phyloP scores from a whole-genome alignment of 331 rosid species.

The Stylosanthes scabra region DNA sequence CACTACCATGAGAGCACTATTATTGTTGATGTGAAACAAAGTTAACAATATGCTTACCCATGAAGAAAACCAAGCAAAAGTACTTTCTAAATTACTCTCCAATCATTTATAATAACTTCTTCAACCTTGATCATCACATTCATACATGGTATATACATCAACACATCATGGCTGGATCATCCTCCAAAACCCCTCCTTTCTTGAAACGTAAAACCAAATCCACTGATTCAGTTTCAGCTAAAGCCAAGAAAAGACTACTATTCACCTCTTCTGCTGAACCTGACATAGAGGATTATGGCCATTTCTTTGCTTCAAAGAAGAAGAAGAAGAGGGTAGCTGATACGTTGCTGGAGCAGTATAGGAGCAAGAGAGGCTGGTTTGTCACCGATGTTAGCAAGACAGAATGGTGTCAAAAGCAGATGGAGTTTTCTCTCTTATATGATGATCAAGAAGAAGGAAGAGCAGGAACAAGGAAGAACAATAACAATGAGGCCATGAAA shows the following conservation, averaged over 20 bases:
- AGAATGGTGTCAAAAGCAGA: constrained; percentile 52
- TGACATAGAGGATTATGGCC: constrained; percentile 74
- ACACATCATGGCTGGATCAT: constrained; percentile 51
- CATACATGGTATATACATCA: too few relatives aligned
- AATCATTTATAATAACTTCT: constrained; percentile 27
- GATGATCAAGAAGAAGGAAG: background rate
- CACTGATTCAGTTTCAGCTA: constrained; percentile 46
- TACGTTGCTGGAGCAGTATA: constrained; percentile 58
- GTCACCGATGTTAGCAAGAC: constrained; percentile 69
- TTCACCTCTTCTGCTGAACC: constrained; percentile 22
- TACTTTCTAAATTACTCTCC: constrained; percentile 1
- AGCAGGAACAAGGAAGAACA: constrained; percentile 16
- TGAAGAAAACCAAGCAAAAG: background rate
- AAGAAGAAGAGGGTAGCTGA: constrained; percentile 32
- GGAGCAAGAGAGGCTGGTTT: constrained; percentile 67
- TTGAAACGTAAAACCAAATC: constrained; percentile 49
- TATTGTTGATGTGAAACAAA: background rate
- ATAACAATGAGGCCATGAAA: constrained; percentile 50
- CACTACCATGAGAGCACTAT: too few relatives aligned
- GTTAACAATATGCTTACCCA: background rate
- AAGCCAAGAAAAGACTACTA: constrained; percentile 52
- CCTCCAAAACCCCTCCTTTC: constrained; percentile 60
- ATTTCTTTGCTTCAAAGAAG: constrained; percentile 39
- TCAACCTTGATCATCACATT: constrained; percentile 26
- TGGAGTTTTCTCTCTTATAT: constrained; percentile 31